Base-by-base conservation (phyloP, 2,329 filamentous ascomycete species). In the Diaporthe ampelina region DNA sequence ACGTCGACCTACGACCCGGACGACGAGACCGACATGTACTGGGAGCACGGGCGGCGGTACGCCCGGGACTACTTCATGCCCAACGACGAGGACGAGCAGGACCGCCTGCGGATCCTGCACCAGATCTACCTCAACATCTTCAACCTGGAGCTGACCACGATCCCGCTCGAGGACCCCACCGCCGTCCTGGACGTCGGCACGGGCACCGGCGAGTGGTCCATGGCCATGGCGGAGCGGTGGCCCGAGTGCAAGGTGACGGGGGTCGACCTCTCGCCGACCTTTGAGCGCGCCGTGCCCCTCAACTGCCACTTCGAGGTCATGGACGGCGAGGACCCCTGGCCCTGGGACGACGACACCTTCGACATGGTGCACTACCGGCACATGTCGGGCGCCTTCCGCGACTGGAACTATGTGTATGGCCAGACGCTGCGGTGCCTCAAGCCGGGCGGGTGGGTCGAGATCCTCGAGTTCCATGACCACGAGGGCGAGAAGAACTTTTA, bases 281-380 rank as follows among this genome's bases (percentile, higher is more conserved):
- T 90, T 77, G 87, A 87, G n/a, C 85, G 85, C 26, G 86, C 86
- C 45, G 88, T 89, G 9, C 89, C 89, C 7, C 86, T 87, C 78
- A 91, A 91, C 75, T 86, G 90, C 52, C 90, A 88, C 77, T 91
- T 90, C 81, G 88, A 91, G 80, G 85, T 91, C 7, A 89, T 91
- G 77, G 88, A 91, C 77, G 89, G 89, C 59, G 88, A 91, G 79
- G 80, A 84, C 32, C 88, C 90, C 56, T 91, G 89, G 89, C 87
- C 90, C 74, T 86, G 88, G 19, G 85, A 86, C 5, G 80, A 84
- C 4, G 82, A 90, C 77, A 81, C 85, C 17, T 88, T 90, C 76
- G 90, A 91, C 78, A 81, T 91, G 17, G 85, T 91, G 37, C 90
- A 91, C 78, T 81, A 91, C 72, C 86, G 90, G 7, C 84, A 87